Base-by-base conservation (phyloP, 768 basidiomycete genomes). In the Suillus paluster region DNA sequence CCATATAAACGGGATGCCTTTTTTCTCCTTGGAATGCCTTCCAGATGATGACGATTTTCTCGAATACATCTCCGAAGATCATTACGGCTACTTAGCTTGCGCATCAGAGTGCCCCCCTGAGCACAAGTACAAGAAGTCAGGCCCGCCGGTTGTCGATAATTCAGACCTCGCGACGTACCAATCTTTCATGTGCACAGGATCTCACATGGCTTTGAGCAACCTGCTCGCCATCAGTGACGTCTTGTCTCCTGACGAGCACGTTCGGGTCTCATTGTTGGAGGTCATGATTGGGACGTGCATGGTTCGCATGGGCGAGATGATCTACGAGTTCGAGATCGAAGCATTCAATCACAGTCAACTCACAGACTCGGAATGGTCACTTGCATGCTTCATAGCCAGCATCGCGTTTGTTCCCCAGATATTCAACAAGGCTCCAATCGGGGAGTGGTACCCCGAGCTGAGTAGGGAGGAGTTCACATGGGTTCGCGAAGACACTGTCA, bases 361-460 rank as follows among this genome's bases (percentile, higher is more conserved):
- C 15, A 27, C 25, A 8, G 25, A 49, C 9, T 2, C 17, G 10
- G 25, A 49, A 27, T 49, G 48, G 48, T 49, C 25, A 10, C 10
- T 49, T 17, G 48, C 48, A 49, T 49, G 15, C 25, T 27, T 49
- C 25, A 49, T 49, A 25, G 48, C 48, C 25, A 27, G 25, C 17
- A 4, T 49, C 17, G 4, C 25, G 1, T 27, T 49, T 17, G 17
- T 49, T 49, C 48, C 48, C 15, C 48, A 49, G 25, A 27, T 25
- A 5, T 27, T 49, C 17, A 17, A 49, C 9, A 4, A 27, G 4
- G 5, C 17, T 5, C 2, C 0, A 8, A 12, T 0, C 2, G 9
- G 27, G 25, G 6, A 6, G 6, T 10, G 1, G 15, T 25, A 49
- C 17, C 25, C 4, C 9, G 1, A 5, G 48, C 48, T 2, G 17